These are phyloP conservation scores for Ulmus americana DNA, from an alignment of 331 rosid genomes.

Conservation along the genomic window DNA sequence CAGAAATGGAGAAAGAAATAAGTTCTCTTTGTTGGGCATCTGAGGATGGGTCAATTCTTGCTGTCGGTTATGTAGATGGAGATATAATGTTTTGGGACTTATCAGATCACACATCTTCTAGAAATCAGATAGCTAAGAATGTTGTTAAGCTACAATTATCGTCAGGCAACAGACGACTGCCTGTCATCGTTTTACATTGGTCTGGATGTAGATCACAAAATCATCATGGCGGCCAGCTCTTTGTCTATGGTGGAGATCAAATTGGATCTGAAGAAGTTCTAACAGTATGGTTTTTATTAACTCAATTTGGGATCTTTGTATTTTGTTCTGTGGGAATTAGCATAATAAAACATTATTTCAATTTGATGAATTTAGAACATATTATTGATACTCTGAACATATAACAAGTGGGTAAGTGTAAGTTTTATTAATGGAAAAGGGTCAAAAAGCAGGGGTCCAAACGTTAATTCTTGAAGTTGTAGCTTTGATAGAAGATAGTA, in stretches of 20 bases:
- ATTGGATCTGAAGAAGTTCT: conserved; percentile 83
- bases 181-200: conserved; percentile 66
- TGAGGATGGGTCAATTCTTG: conserved; percentile 60
- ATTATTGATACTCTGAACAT: neutral
- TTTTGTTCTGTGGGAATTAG: conserved; percentile 6
- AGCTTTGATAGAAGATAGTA: neutral
- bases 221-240: conserved; percentile 47
- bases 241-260: conserved; percentile 81
- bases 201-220: conserved; percentile 33
- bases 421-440: neutral
- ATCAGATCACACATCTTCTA: conserved; percentile 39
- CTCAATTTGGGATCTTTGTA: conserved; percentile 12
- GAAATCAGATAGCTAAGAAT: conserved; percentile 34
- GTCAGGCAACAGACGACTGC: conserved; percentile 61
- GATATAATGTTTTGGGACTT: conserved; percentile 86
- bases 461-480: neutral
- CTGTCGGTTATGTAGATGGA: conserved; percentile 84
- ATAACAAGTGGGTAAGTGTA: neutral
- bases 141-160: conserved; percentile 71
- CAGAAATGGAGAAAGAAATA: conserved; percentile 66
- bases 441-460: neutral
- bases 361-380: neutral
- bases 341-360: neutral
- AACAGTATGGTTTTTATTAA: conserved; percentile 40
- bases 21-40: conserved; percentile 82